Conservation (phyloP, 805 yeast genomes). For the Kodamaea jinghongensis region DNA sequence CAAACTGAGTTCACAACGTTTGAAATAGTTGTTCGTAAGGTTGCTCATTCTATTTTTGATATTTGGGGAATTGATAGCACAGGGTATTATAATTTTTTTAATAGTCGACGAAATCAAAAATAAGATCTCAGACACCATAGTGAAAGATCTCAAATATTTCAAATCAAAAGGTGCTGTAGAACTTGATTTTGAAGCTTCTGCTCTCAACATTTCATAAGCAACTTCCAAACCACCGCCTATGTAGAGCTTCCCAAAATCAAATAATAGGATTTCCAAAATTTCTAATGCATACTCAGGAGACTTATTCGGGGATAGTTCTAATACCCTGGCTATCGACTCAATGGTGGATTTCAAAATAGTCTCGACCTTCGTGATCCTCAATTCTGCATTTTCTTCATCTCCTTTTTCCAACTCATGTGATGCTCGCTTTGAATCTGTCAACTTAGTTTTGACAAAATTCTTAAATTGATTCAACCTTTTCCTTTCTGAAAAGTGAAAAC, state of each 20-base stretch:
- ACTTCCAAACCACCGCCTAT: slow-evolving; percentile 74
- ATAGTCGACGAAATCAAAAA: slow-evolving; percentile 68
- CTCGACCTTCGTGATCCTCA: slow-evolving; percentile 53
- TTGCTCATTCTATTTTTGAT: slow-evolving; percentile 58
- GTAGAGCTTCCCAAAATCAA: slow-evolving; percentile 71
- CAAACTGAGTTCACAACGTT: slow-evolving; percentile 61
- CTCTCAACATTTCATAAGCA: slow-evolving; percentile 48
- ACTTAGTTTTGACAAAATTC: slow-evolving; percentile 51
- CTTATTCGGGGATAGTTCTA: slow-evolving; percentile 67
- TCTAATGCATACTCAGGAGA: slow-evolving; percentile 63
- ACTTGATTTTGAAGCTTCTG: slow-evolving; percentile 31
- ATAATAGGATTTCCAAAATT: slow-evolving; percentile 61
- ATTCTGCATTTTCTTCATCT: slow-evolving; percentile 18
- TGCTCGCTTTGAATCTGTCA: slow-evolving; percentile 37
- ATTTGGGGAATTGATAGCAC: slow-evolving; percentile 58
- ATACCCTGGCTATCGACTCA: slow-evolving; percentile 72
- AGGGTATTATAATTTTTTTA: slow-evolving; percentile 71
- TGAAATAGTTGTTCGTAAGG: slow-evolving; percentile 57
- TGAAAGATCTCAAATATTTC: slow-evolving; percentile 47
- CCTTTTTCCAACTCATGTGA: slow-evolving; percentile 14
- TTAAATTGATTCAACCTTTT: slow-evolving; percentile 52
- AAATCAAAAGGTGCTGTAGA: slow-evolving; percentile 38
- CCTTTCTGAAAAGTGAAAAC: slow-evolving; percentile 35
- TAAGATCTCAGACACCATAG: slow-evolving; percentile 56
- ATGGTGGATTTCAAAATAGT: slow-evolving; percentile 62